These are phyloP conservation scores for Flaveria brownii DNA, from an alignment of 129 eudicot genomes.

Conservation along the genomic window DNA sequence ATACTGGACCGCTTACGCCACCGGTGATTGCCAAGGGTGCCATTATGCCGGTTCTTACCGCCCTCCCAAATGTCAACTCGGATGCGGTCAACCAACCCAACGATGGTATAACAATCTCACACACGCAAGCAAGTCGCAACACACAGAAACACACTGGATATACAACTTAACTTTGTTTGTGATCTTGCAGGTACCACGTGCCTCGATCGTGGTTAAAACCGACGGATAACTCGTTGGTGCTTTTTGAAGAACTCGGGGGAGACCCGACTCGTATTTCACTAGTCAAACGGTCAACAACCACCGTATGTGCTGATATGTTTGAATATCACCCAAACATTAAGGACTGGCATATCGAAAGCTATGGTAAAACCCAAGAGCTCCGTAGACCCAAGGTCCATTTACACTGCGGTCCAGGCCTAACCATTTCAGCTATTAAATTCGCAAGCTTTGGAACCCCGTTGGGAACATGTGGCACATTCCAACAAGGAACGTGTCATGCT, in stretches of 20 bases:
- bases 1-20: slow-evolving; percentile 82
- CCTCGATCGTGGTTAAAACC: slow-evolving; percentile 74
- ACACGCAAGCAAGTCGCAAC: neutral
- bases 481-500: slow-evolving; percentile 56
- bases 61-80: slow-evolving; percentile 81
- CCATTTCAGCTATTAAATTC: slow-evolving; percentile 48
- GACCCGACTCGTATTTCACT: slow-evolving; percentile 54
- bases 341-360: slow-evolving; percentile 48
- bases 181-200: slow-evolving; percentile 62
- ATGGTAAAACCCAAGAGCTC: slow-evolving; percentile 42
- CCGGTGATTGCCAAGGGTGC: slow-evolving; percentile 72
- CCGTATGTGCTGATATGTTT: slow-evolving; percentile 47
- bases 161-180: neutral
- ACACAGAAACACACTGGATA: neutral
- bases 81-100: slow-evolving; percentile 94
- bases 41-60: slow-evolving; percentile 65
- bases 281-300: slow-evolving; percentile 48
- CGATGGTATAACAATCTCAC: slow-evolving; percentile 57
- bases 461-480: slow-evolving; percentile 60
- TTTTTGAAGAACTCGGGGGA: slow-evolving; percentile 70
- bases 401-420: slow-evolving; percentile 42
- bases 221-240: slow-evolving; percentile 51
- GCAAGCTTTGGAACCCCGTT: slow-evolving; percentile 64
- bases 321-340: slow-evolving; percentile 44
- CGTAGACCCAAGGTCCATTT: slow-evolving; percentile 51